These are phyloP conservation scores for Globisporangium echinulatum DNA, from an alignment of 352 stramenopile genomes.

Conservation along the genomic window DNA sequence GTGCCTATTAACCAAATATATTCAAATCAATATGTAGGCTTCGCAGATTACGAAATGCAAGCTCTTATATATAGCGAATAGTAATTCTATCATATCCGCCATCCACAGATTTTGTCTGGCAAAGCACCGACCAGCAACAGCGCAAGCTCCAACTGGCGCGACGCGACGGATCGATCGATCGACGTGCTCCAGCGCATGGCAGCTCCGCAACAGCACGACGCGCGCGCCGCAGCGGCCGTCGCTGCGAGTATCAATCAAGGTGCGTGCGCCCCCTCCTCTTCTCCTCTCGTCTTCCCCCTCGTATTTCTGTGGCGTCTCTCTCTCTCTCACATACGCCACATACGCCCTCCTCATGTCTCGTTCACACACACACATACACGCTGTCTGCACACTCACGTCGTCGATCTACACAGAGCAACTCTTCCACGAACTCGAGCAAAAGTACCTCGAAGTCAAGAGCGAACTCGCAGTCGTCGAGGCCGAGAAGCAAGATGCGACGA, in stretches of 20 bases:
- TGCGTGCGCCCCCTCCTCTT: slow-evolving; percentile 3
- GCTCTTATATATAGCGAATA: too few relatives aligned
- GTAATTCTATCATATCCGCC: too few relatives aligned
- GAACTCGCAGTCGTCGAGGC: slow-evolving; percentile 51
- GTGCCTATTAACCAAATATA: too few relatives aligned
- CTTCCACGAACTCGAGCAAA: slow-evolving; percentile 71
- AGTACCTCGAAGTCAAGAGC: slow-evolving; percentile 54
- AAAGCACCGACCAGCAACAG: too few relatives aligned
- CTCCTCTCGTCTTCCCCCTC: neutral
- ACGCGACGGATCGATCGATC: too few relatives aligned
- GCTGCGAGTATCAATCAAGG: slow-evolving; percentile 44
- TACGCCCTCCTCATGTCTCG: neutral
- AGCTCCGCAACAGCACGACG: neutral
- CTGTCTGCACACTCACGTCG: neutral
- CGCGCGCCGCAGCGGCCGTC: slow-evolving; percentile 15
- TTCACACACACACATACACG: neutral
- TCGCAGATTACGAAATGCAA: too few relatives aligned
- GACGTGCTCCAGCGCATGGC: neutral
- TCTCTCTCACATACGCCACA: neutral
- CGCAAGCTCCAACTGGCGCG: too few relatives aligned
- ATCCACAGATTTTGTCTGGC: too few relatives aligned
- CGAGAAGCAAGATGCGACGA: slow-evolving; percentile 39
- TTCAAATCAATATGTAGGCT: too few relatives aligned
- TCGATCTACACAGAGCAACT: slow-evolving; percentile 49
- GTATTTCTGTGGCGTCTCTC: slow-evolving; percentile 2